Evolutionary conservation across 306 rosid genomes (phyloP), one percentile per base, ranked within the genome.

Genomic region (Carpinus viminea): DNA sequence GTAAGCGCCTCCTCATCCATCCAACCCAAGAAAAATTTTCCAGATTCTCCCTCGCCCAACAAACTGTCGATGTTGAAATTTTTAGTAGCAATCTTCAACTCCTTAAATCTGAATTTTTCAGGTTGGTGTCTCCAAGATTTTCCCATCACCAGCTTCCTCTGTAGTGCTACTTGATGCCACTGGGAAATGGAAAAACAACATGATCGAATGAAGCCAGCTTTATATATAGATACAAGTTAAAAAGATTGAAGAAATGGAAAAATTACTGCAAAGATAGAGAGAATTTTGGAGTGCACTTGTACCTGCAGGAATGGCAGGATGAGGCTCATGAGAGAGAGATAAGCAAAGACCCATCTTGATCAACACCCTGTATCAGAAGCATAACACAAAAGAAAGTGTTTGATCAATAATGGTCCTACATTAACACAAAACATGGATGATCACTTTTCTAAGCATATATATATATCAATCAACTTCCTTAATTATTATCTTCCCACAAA

Each of bases 41-140:
- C 98, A 80, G 92, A 92, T 5, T 96, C 98, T 43, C 98, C 98
- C 70, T 91, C 90, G 4, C 98, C 98, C 45, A 92, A 77, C 80
- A 94, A 77, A 70, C 82, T 11, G 77, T 86, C 88, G 3, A 81
- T 12, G 59, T 74, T 92, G 90, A 95, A 95, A 76, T 78, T 79
- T 85, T 48, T 88, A 0, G 98, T 86, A 3, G 93, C 90, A 0
- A 81, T 60, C 80, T 83, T 92, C 89, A 92, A 26, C 21, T 94
- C 98, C 9, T 72, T 76, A 72, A 85, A 88, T 34, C 51, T 89
- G 83, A 89, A 94, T 38, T 74, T 89, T 83, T 92, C 89, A 91
- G 75, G 64, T 84, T 88, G 7, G 84, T 1, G 80, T 48, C 75
- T 85, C 91, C 28, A 89, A 60, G 64, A 89, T 73, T 52, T 77